Evolutionary conservation across 352 stramenopile species (phyloP), one percentile per base, ranked within the genome.

Genomic region (Pythium angustatum): DNA sequence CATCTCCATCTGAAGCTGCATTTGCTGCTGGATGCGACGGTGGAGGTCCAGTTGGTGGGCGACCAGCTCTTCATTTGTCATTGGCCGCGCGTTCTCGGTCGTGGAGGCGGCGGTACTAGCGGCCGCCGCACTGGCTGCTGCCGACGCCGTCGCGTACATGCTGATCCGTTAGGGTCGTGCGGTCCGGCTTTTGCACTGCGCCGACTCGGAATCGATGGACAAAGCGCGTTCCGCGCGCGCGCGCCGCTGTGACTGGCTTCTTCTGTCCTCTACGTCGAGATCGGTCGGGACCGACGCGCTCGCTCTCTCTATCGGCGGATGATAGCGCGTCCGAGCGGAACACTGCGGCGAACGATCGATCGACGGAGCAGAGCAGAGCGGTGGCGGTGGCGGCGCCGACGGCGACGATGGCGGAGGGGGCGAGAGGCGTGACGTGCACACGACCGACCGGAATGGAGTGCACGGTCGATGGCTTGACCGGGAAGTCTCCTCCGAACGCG

Each of bases 1-100:
- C 81, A 94, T 91, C 72, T 94, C 85, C 77, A 90, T 90, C 62
- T 94, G 85, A 31, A 92, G 62, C 69, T 92, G 81, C 83, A 94
- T 94, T 64, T 94, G 85, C 62, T 92, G 78, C 75, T 94, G 85
- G 47, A 94, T 94, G 60, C 88, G 84, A 64, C 87, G 83, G 75
- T 94, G 85, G 69, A 94, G 53, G 52, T 91, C 74, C 58, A 94
- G 72, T 71, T 94, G 85, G 56, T 91, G 85, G 63, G 83, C 80
- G 12, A 94, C 72, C 43, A 92, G 59, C 75, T 94, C 81, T 68
- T 91, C 81, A 62, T 90, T 81, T 44, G 73, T 91, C 82, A 93
- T 90, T 60, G 75, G 44, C 22, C 58, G 49, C 12, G 73, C 40
- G n/a, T 62, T 54, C 44, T 66, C 69, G 45, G 53, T 51, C 68